Evolutionary conservation across 306 rosid genomes (phyloP), one percentile per base, ranked within the genome.

Genomic region (Castanea mollissima): DNA sequence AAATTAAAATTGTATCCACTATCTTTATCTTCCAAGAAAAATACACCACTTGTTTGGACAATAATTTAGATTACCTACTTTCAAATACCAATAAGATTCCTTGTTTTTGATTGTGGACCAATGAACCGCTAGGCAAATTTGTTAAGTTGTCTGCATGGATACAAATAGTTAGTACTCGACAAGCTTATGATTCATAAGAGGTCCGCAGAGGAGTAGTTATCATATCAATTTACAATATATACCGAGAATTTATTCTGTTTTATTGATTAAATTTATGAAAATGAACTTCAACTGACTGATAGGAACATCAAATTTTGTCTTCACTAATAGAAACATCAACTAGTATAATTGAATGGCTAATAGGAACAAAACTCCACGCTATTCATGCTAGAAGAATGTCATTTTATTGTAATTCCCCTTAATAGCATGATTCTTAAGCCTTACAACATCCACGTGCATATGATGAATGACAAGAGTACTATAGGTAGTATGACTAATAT

Each of bases 151-250:
- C 76, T 71, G n/a, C 38, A 59, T 41, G 25, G 19, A 32, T 10
- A 32, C 29, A 67, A 25, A 71, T 21, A 41, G 12, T 69, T 38
- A 46, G 56, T 78, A 49, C 55, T 79, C 19, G 10, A 16, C 19
- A 54, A 15, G 41, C 78, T 81, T 74, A 65, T 74, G 67, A 70
- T 83, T 74, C 63, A 23, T 35, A n/a, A 27, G 73, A 74, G 83
- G 80, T 44, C 81, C 82, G 74, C 77, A 35, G 58, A 55, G 62
- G 79, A 72, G 80, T 78, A 70, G 49, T 31, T 55, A 35, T 59
- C 71, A 52, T 55, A 75, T 58, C 80, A 58, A 79, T 71, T 71
- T 71, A 29, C 54, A 71, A 35, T 72, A 60, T 49, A 60, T 58
- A 51, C 12, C 4, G 55, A 29, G 44, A 12, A 55, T 13, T 13